These are phyloP conservation scores for Lodderomyces orthopsilosis DNA, from an alignment of 1,139 yeast species.

Conservation along the genomic window DNA sequence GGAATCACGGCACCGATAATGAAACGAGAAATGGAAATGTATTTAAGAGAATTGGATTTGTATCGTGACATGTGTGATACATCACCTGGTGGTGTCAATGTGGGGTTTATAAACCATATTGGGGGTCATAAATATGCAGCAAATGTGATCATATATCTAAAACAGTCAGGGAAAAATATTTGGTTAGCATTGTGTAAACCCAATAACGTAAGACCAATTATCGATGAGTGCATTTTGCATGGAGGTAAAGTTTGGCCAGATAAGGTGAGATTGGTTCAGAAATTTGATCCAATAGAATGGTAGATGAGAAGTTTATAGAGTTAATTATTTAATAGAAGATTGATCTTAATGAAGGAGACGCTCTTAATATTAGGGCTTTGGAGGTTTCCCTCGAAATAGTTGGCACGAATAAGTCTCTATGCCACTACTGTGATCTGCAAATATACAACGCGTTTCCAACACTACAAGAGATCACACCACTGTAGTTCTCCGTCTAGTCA, in stretches of 20 bases:
- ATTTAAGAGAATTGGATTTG: slow-evolving; percentile 65
- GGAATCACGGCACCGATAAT: slow-evolving; percentile 94
- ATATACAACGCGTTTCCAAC: too few relatives aligned
- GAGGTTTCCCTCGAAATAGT: too few relatives aligned
- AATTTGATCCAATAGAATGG: slow-evolving; percentile 55
- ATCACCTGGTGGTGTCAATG: slow-evolving; percentile 70
- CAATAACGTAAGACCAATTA: slow-evolving; percentile 65
- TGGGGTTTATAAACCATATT: slow-evolving; percentile 74
- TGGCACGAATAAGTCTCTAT: too few relatives aligned
- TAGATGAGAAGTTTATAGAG: too few relatives aligned
- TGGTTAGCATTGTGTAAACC: slow-evolving; percentile 91
- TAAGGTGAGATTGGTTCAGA: slow-evolving; percentile 61
- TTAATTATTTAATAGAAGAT: too few relatives aligned
- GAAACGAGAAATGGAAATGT: slow-evolving; percentile 73
- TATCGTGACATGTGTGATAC: slow-evolving; percentile 73
- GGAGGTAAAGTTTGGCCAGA: slow-evolving; percentile 74
- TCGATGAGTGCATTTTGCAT: slow-evolving; percentile 65
- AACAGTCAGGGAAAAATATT: slow-evolving; percentile 64
- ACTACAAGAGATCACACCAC: too few relatives aligned
- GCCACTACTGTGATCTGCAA: too few relatives aligned
- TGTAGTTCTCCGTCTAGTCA: too few relatives aligned
- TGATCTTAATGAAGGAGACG: too few relatives aligned
- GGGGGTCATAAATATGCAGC: slow-evolving; percentile 97
- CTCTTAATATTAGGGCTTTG: slow-evolving; percentile 1
- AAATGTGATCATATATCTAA: slow-evolving; percentile 73